phyloP scores from a whole-genome alignment of 495 filamentous ascomycete genomes.

The Polyplosphaeria fusca region DNA sequence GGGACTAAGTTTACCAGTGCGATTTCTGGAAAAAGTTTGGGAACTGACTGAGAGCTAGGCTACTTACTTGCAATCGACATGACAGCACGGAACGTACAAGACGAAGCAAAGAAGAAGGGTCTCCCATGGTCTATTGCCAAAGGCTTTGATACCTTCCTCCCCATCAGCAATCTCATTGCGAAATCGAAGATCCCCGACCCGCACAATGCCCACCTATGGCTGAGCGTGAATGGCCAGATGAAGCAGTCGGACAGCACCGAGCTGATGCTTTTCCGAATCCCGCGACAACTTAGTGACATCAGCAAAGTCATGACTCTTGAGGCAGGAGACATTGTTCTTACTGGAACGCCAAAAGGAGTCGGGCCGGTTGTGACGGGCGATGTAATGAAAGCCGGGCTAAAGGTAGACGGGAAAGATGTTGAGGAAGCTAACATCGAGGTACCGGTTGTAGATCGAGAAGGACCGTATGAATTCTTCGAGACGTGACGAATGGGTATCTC shows the following conservation, averaged over 20 bases:
- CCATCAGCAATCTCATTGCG: constrained; percentile 71
- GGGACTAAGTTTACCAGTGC: no score
- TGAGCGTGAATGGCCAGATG: constrained; percentile 70
- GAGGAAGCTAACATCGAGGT: constrained; percentile 86
- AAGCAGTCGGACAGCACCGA: constrained; percentile 81
- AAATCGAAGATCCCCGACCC: constrained; percentile 80
- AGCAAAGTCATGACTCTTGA: constrained; percentile 91
- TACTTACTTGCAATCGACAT: constrained; percentile 89
- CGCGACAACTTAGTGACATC: constrained; percentile 83
- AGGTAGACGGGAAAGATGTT: constrained; percentile 76
- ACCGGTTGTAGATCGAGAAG: constrained; percentile 64
- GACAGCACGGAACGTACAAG: constrained; percentile 89
- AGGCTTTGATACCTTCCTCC: constrained; percentile 96
- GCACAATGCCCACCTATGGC: constrained; percentile 78
- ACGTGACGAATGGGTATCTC: no score
- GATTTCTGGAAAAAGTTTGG: not conserved
- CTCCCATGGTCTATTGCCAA: constrained; percentile 96
- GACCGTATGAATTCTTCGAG: constrained; percentile 56
- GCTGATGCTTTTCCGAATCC: constrained; percentile 89
- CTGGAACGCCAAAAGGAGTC: constrained; percentile 95
- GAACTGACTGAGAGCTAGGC: constrained; percentile 45
- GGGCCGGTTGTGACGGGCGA: constrained; percentile 82
- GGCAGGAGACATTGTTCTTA: constrained; percentile 86
- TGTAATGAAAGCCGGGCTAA: constrained; percentile 81
- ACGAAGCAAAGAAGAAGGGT: constrained; percentile 93